phyloP scores from a whole-genome alignment of 768 basidiomycete genomes.

The Daedalea quercina region DNA sequence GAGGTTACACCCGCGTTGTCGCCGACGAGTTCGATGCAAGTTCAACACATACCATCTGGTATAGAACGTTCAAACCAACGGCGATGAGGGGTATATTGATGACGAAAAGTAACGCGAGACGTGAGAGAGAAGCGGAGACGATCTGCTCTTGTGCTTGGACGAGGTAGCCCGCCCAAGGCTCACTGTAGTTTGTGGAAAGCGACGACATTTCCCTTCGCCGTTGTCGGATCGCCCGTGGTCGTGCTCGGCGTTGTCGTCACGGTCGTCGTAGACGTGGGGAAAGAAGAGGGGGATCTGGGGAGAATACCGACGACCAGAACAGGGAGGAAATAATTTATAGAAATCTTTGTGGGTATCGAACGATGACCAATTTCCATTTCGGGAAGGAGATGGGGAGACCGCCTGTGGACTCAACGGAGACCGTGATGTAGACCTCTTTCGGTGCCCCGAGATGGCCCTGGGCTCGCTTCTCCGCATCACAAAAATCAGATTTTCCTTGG shows the following conservation, averaged over 20 bases:
- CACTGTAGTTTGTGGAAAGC: conserved; percentile 16
- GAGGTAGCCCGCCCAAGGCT: conserved; percentile 24
- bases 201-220: neutral
- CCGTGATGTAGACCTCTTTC: neutral
- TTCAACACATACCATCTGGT: conserved; percentile 57
- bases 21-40: neutral
- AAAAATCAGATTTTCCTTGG: neutral
- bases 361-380: conserved; percentile 12
- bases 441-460: neutral
- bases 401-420: neutral
- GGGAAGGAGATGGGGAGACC: neutral
- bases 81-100: conserved; percentile 64
- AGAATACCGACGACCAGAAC: neutral
- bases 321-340: conserved; percentile 6
- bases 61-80: conserved; percentile 67
- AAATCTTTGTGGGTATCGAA: conserved; percentile 11
- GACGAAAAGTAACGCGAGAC: conserved; percentile 33
- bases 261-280: conserved; percentile 9
- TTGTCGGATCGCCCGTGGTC: neutral
- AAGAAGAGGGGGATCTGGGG: no score
- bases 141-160: conserved; percentile 17
- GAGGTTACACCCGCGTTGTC: neutral
- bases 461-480: neutral
- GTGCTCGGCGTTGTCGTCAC: no score
- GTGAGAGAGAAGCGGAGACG: conserved; percentile 16